A percentile compares a stretch with the other conserved stretches of the same genome.
phyloP scores from a whole-genome alignment of 371 early-diverging fungal species.

The Mortierella sp. region DNA sequence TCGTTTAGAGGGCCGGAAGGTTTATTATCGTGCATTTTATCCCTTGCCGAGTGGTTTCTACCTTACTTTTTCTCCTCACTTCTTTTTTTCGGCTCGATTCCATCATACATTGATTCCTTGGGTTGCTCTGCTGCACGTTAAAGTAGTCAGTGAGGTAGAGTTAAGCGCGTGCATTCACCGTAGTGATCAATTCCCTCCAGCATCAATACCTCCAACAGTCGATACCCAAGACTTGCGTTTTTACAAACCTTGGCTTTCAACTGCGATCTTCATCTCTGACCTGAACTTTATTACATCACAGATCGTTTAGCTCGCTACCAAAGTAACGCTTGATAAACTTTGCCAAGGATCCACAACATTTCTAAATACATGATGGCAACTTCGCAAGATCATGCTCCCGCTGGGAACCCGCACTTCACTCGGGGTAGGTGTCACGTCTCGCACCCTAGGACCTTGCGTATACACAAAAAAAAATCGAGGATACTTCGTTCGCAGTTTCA shows the following conservation, averaged over 20 bases:
- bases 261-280: too few species aligned
- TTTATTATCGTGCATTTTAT: slow-evolving; percentile 32
- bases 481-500: too few species aligned
- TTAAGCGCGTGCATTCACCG: too few species aligned
- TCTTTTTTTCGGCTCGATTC: neutral
- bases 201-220: too few species aligned
- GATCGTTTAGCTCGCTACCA: too few species aligned
- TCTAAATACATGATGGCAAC: slow-evolving; percentile 16
- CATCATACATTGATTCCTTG: neutral
- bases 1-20: slow-evolving; percentile 23
- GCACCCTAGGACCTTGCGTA: neutral
- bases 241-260: too few species aligned
- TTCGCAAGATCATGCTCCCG: slow-evolving; percentile 10
- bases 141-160: neutral
- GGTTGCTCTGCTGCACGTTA: neutral
- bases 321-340: too few species aligned
- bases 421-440: slow-evolving; percentile 2
- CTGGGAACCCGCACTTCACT: slow-evolving; percentile 13
- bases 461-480: neutral
- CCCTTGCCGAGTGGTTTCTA: neutral
- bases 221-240: too few species aligned
- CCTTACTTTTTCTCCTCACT: neutral
- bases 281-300: too few species aligned
- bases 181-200: too few species aligned
- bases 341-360: too few species aligned